Conservation (phyloP, 352 stramenopile genomes). For the Plasmopara viticola region DNA sequence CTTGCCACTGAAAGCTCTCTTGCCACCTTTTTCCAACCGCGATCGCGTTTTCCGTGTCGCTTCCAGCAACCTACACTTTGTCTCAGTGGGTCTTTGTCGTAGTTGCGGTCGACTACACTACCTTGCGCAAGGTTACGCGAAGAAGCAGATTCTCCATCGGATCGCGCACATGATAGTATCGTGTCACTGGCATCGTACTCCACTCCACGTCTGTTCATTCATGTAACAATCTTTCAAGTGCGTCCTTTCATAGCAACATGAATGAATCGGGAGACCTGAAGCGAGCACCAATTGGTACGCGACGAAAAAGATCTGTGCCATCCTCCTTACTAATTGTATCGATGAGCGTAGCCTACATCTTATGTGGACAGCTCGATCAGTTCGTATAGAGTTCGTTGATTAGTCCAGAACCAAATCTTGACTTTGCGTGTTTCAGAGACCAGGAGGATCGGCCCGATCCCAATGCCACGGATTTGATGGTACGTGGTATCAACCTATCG, state of each 20-base stretch:
- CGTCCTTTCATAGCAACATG: constrained; percentile 5
- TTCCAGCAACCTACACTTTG: constrained; percentile 18
- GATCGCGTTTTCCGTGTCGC: constrained; percentile 8
- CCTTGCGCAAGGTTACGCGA: constrained; percentile 56
- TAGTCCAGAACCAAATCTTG: too few species aligned
- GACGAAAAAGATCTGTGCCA: too few species aligned
- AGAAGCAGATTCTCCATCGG: constrained; percentile 66
- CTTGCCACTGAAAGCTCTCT: constrained; percentile 53
- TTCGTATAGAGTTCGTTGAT: too few species aligned
- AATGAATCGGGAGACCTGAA: too few species aligned
- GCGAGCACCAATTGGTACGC: too few species aligned
- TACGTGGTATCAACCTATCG: too few species aligned
- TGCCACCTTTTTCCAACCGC: constrained; percentile 34
- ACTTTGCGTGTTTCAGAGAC: too few species aligned
- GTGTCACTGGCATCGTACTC: constrained; percentile 29
- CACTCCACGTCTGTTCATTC: constrained; percentile 7
- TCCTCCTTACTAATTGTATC: too few species aligned
- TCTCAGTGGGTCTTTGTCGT: not conserved
- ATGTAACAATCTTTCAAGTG: constrained; percentile 10
- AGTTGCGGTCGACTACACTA: constrained; percentile 2
- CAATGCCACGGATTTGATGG: too few species aligned
- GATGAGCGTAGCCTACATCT: too few species aligned
- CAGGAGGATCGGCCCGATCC: too few species aligned
- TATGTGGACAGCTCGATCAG: too few species aligned
- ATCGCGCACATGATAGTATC: constrained; percentile 68